A percentile compares a stretch with the other conserved stretches of the same genome.
phyloP scores from a whole-genome alignment of 2,329 filamentous ascomycete genomes.

The Penicillium sp. region DNA sequence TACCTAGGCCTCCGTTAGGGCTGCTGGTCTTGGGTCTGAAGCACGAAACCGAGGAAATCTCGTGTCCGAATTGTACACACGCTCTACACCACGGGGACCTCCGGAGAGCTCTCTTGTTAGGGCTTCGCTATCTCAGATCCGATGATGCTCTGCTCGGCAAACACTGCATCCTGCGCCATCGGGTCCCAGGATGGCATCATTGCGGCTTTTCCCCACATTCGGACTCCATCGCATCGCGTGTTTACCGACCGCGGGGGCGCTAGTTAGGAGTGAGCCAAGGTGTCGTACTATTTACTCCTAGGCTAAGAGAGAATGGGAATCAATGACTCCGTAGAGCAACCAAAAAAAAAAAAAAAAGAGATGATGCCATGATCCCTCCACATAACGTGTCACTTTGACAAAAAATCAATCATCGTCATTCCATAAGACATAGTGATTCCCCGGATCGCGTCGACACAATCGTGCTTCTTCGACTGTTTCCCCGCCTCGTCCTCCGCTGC shows the following conservation, averaged over 20 bases:
- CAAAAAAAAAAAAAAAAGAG: too few relatives aligned
- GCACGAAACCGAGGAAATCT: too few relatives aligned
- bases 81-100: neutral
- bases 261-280: too few relatives aligned
- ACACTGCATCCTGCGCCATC: neutral
- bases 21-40: too few relatives aligned
- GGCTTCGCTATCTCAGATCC: slow-evolving; percentile 1
- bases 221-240: neutral
- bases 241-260: neutral
- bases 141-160: neutral
- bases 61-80: too few relatives aligned
- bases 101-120: neutral
- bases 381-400: too few relatives aligned
- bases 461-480: neutral
- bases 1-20: neutral
- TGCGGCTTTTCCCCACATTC: neutral
- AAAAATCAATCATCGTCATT: neutral
- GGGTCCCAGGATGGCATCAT: slow-evolving; percentile 21
- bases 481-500: neutral
- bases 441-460: neutral
- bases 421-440: neutral
- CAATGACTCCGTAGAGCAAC: too few relatives aligned
- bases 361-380: neutral
- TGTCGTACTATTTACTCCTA: too few relatives aligned
- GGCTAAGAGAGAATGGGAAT: too few relatives aligned